Percentiles rank a stretch among this genome's conserved stretches.
Evolutionary conservation across 2,329 filamentous ascomycete genomes (phyloP).

Genomic region (Apiospora aurea): DNA sequence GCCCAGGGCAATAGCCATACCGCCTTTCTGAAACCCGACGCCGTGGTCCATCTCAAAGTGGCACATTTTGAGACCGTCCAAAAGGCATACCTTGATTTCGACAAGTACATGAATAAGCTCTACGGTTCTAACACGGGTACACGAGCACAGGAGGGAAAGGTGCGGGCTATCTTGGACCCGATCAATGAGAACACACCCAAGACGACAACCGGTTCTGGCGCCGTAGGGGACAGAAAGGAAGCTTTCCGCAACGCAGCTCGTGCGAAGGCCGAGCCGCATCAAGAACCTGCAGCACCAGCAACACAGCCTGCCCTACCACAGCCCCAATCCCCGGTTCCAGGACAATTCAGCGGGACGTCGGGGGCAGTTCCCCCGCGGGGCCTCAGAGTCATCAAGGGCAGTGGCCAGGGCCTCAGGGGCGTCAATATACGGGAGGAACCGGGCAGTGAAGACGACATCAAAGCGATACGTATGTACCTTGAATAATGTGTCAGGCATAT

Average conservation of each 20-base stretch:
- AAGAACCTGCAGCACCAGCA: too few species aligned
- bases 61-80: slow-evolving; percentile 34
- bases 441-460: too few species aligned
- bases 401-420: background rate
- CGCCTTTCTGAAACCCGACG: slow-evolving; percentile 24
- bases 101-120: slow-evolving; percentile 28
- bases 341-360: background rate
- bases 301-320: too few species aligned
- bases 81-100: slow-evolving; percentile 35
- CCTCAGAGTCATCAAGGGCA: background rate
- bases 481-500: too few species aligned
- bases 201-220: too few species aligned
- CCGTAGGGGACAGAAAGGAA: too few species aligned
- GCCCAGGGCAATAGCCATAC: slow-evolving; percentile 32
- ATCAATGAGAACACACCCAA: too few species aligned
- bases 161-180: background rate
- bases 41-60: slow-evolving; percentile 28
- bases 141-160: background rate
- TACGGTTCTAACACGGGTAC: background rate
- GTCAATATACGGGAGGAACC: background rate
- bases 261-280: too few species aligned
- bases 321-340: too few species aligned
- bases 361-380: background rate
- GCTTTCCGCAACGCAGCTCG: too few species aligned
- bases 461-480: too few species aligned